Evolutionary conservation across 2,329 filamentous ascomycete species (phyloP), one percentile per base, ranked within the genome.

Genomic region (Leptoxyphium fumago): DNA sequence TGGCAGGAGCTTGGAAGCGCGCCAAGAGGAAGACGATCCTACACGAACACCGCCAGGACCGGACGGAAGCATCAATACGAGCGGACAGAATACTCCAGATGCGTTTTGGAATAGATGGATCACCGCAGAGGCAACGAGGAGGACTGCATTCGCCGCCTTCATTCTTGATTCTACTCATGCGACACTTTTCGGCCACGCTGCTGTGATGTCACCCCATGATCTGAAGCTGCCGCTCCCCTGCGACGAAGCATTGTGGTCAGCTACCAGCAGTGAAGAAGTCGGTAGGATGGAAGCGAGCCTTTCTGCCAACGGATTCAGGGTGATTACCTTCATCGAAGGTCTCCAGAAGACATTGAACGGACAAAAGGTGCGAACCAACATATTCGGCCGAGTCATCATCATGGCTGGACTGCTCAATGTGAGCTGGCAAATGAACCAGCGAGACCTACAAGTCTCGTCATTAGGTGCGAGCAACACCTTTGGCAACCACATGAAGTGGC

Each of bases 71-170:
- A 66, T 64, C 47, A 67, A 68, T 38, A 59, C 77, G 1, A 53
- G 51, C 29, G 58, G 59, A 41, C 45, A 57, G 0, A 79, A 84
- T 51, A 86, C 82, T 0, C 75, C 82, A 0, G 86, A 94, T 49
- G 87, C 94, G 51, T 91, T 84, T 71, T 98, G 91, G 91, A 84
- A 87, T 54, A 80, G 86, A 53, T 96, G 91, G 91, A 91, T 96
- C 55, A 88, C 82, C 10, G 87, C 87, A 42, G 91, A 98, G 61
- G 84, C 89, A 1, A 96, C 88, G 0, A 74, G 86, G 28, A 77
- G 91, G 46, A 85, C 83, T 2, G 91, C 89, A 0, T 96, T 95
- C 65, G 87, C 84, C 1, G 91, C 91, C 0, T 96, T 96, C 58
- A 78, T 95, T 38, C 81, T 96, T 51, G 91, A 98, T 61, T 94